Percentiles rank a stretch among this genome's conserved stretches.
Evolutionary conservation across 2,329 filamentous ascomycete genomes (phyloP).

Genomic region (Penicillium sp.): DNA sequence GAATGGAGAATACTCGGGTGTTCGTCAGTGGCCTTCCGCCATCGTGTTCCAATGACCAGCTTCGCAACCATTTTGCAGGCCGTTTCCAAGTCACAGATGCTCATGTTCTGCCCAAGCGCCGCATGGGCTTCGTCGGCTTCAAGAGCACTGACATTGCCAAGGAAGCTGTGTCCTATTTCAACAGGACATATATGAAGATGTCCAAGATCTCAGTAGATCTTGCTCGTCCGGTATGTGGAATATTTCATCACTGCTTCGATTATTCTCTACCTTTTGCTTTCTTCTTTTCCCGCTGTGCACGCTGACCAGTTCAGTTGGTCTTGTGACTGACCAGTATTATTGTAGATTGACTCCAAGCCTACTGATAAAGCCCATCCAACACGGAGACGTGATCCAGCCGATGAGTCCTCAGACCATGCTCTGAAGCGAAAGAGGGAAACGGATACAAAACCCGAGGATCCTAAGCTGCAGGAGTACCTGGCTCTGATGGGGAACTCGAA

Average conservation of each 20-base stretch:
- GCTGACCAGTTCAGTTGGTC: slow-evolving; percentile 42
- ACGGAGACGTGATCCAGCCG: slow-evolving; percentile 21
- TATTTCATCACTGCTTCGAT: slow-evolving; percentile 3
- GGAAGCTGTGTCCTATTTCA: slow-evolving; percentile 89
- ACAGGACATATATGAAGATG: slow-evolving; percentile 92
- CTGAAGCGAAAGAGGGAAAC: slow-evolving; percentile 43
- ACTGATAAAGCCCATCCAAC: slow-evolving; percentile 25
- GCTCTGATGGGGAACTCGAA: slow-evolving; percentile 73
- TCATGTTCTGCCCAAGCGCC: slow-evolving; percentile 82
- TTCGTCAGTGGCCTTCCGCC: slow-evolving; percentile 75
- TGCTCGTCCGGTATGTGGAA: slow-evolving; percentile 68
- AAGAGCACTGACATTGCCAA: slow-evolving; percentile 75
- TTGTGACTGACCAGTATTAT: slow-evolving; percentile 39
- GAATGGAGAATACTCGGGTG: slow-evolving; percentile 73
- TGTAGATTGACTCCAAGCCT: slow-evolving; percentile 43
- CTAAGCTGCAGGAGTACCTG: slow-evolving; percentile 82
- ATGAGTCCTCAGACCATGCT: slow-evolving; percentile 25
- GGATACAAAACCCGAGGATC: slow-evolving; percentile 65
- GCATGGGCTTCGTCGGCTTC: slow-evolving; percentile 95
- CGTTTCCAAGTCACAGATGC: slow-evolving; percentile 80
- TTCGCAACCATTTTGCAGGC: slow-evolving; percentile 82
- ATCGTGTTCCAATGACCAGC: slow-evolving; percentile 76
- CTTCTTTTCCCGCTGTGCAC: slow-evolving; percentile 25
- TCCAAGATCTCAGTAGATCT: slow-evolving; percentile 88
- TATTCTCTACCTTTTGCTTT: slow-evolving; percentile 18